A percentile compares a stretch with the other conserved stretches of the same genome.
These are phyloP conservation scores for Fulvia fulva DNA, from an alignment of 2,329 filamentous ascomycete species.

Conservation along the genomic window DNA sequence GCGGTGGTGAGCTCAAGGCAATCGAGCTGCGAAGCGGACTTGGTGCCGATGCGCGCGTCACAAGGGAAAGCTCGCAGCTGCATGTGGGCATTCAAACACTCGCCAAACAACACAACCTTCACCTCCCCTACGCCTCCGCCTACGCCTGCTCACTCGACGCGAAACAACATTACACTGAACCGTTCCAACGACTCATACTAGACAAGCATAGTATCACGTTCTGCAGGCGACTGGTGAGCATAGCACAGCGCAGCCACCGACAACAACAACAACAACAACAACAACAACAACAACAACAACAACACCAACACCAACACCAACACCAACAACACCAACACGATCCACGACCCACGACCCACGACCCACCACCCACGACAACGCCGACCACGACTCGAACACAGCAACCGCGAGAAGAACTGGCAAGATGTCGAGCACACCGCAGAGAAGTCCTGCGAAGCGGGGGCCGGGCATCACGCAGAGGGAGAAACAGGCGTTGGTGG, in stretches of 20 bases:
- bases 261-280: too few species aligned
- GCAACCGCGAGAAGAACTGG: background rate
- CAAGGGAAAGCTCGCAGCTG: background rate
- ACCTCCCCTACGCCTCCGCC: background rate
- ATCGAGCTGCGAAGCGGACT: background rate
- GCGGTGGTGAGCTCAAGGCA: background rate
- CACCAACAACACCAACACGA: too few species aligned
- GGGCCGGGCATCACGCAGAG: slow-evolving; percentile 36
- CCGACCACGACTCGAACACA: background rate
- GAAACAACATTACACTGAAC: background rate
- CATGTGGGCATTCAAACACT: background rate
- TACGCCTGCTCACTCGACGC: background rate
- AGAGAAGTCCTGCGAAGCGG: slow-evolving; percentile 22
- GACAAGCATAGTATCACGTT: background rate
- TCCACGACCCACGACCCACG: too few species aligned
- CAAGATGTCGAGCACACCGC: slow-evolving; percentile 15
- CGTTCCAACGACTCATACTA: background rate
- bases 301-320: background rate
- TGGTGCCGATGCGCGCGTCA: background rate
- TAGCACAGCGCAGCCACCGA: background rate
- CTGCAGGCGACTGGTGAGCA: background rate
- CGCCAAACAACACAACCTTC: background rate
- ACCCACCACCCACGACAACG: background rate
- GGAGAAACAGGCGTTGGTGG: slow-evolving; percentile 82
- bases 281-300: background rate